Evolutionary conservation across 345 rosid genomes (phyloP), one percentile per base, ranked within the genome.

Genomic region (Arabis hirsuta): DNA sequence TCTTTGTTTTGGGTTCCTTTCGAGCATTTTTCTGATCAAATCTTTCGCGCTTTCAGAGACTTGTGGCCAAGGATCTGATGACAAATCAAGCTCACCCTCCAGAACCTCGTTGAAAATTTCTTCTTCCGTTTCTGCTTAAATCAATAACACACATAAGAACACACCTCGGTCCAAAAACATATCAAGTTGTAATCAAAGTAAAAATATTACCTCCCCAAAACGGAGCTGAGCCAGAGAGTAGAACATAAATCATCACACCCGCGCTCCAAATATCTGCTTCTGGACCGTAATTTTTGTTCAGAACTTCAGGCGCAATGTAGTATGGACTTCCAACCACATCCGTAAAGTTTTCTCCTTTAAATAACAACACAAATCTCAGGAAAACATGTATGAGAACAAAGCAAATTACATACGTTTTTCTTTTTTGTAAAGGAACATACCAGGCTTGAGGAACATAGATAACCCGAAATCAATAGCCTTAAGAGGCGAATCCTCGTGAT

Each of bases 221-320:
- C 58, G 98, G 98, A 76, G 97, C 97, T 8, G 86, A 89, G 2
- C 98, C 98, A 65, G 86, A 67, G 24, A 93, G 75, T 51, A 93
- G 82, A 72, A 93, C 92, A 78, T 90, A 93, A 56, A 90, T 69
- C 73, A 93, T 85, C 65, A 93, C 98, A 32, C 97, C 98, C 1
- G 92, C 96, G 67, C 98, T 93, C 98, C 97, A 93, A 48, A 93
- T 86, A 78, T 93, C 97, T 29, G 96, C 86, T 77, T 89, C 96
- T 5, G 82, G 90, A 80, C 97, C 92, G 29, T 94, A 89, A 9
- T 29, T 54, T 81, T 86, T 90, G 51, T 74, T 41, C 71, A 94
- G 62, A 78, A 94, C 82, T 77, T 90, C 97, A 43, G 97, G 98
- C 1, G 98, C 97, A 67, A 93, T 90, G 67, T 93, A 90, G 66